Evolutionary conservation across 371 early-diverging fungal genomes (phyloP).

Genomic region (Polyrhizophydium stewartii): DNA sequence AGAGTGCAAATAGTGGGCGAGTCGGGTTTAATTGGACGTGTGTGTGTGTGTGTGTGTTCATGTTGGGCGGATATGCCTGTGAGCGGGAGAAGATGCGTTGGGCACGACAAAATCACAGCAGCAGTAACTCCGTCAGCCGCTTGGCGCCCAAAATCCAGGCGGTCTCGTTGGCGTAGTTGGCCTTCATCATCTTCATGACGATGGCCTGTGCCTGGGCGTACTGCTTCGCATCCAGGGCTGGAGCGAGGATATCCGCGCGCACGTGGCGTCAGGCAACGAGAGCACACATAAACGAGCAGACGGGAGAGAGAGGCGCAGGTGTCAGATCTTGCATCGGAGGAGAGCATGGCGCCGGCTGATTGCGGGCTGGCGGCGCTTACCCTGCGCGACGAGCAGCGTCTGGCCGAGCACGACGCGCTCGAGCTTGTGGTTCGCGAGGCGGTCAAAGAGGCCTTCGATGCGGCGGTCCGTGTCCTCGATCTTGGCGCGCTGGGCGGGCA

Average conservation of each 20-base stretch:
- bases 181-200: slow-evolving; percentile 24
- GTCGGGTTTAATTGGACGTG: no score
- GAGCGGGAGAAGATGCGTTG: not conserved
- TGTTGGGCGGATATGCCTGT: not conserved
- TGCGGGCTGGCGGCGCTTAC: not conserved
- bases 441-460: slow-evolving; percentile 33
- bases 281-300: not conserved
- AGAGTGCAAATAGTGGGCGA: not conserved
- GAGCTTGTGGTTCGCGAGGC: slow-evolving; percentile 20
- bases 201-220: slow-evolving; percentile 14
- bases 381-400: slow-evolving; percentile 12
- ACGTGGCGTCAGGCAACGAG: not conserved
- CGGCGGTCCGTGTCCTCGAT: slow-evolving; percentile 39
- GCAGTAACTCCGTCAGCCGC: slow-evolving; percentile 32
- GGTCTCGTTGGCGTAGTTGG: slow-evolving; percentile 29
- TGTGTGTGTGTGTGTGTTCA: no score
- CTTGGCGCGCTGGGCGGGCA: slow-evolving; percentile 25
- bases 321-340: not conserved
- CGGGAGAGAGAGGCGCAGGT: not conserved
- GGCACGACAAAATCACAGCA: not conserved
- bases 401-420: slow-evolving; percentile 16
- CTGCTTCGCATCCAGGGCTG: slow-evolving; percentile 26
- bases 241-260: not conserved
- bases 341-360: not conserved
- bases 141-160: slow-evolving; percentile 39